Base-by-base conservation (phyloP, 1,139 yeast species). In the Diutina ranongensis region DNA sequence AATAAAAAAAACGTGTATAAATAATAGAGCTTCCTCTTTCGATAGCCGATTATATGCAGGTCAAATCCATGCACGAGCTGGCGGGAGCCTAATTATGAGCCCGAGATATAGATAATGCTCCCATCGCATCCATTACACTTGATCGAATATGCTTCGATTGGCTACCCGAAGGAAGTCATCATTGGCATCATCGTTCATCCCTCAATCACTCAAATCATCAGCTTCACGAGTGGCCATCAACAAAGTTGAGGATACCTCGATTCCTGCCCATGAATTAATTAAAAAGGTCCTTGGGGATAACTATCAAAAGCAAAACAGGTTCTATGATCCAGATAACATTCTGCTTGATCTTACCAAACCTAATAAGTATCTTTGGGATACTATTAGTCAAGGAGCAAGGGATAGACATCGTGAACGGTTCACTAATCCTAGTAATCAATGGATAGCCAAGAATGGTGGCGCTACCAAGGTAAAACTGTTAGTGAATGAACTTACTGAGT, bases 361-460 rank as follows among this genome's bases (percentile, higher is more conserved):
- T n/a, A 52, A 52, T 41, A 35, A 34, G 28, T 21, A 5, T 18
- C 45, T 51, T 1, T 54, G 50, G 35, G 47, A 47, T 2, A 46
- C 51, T 16, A 62, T 62, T 36, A 45, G 48, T 10, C 27, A 46
- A 2, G 54, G 46, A 13, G 51, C 55, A 15, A 38, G 45, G 21
- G 50, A 49, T 7, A 45, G 67, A 35, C 56, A 53, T 45, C 33
- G 42, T 3, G 52, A 57, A 44, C 51, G 68, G 33, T 56, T 49
- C 45, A 44, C 38, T 4, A 46, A 46, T 7, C 61, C 67, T 0
- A 54, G 64, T 4, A 42, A 47, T 1, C 45, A 46, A 10, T 65
- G 70, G 70, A 31, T 25, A 9, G 19, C 10, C 7, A 8, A 10
- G 9, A 15, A 20, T 25, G 42, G 42, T 3, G 42, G 42, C 3